Percentiles rank a stretch among this genome's conserved stretches.
These are phyloP conservation scores for Ophiocytium majus DNA, from an alignment of 352 stramenopile genomes.

Conservation along the genomic window DNA sequence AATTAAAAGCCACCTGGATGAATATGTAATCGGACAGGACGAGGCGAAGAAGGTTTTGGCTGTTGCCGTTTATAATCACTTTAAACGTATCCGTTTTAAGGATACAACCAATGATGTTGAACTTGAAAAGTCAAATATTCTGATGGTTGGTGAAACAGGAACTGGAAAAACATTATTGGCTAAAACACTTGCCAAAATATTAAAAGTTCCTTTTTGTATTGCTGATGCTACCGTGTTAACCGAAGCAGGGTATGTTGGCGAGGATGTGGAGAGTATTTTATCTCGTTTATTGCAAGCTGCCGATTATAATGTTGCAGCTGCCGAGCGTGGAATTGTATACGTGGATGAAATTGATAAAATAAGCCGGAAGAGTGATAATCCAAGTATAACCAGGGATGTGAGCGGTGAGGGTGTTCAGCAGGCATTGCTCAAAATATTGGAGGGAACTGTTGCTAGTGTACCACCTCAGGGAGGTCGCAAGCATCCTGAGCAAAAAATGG, in stretches of 20 bases:
- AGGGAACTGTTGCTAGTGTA: slow-evolving; percentile 92
- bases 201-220: slow-evolving; percentile 94
- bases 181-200: slow-evolving; percentile 87
- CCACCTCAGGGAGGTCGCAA: slow-evolving; percentile 91
- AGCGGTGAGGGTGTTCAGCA: slow-evolving; percentile 97
- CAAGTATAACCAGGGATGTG: slow-evolving; percentile 91
- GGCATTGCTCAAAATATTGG: slow-evolving; percentile 95
- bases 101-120: slow-evolving; percentile 71
- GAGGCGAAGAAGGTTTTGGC: slow-evolving; percentile 91
- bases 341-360: slow-evolving; percentile 96
- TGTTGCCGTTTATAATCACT: slow-evolving; percentile 96
- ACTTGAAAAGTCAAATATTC: slow-evolving; percentile 96
- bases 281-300: slow-evolving; percentile 93
- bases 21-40: slow-evolving; percentile 96
- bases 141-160: slow-evolving; percentile 88
- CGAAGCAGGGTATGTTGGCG: slow-evolving; percentile 93
- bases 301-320: slow-evolving; percentile 89
- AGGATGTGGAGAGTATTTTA: slow-evolving; percentile 95
- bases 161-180: slow-evolving; percentile 92
- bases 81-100: slow-evolving; percentile 80
- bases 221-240: slow-evolving; percentile 92
- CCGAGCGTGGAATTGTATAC: slow-evolving; percentile 92
- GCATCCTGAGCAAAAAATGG: slow-evolving; percentile 90
- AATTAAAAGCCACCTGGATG: slow-evolving; percentile 88
- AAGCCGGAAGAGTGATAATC: slow-evolving; percentile 66